A percentile compares a stretch with the other conserved stretches of the same genome.
These are phyloP conservation scores for Pyrenophora teres DNA, from an alignment of 2,329 filamentous ascomycete species.

Conservation along the genomic window DNA sequence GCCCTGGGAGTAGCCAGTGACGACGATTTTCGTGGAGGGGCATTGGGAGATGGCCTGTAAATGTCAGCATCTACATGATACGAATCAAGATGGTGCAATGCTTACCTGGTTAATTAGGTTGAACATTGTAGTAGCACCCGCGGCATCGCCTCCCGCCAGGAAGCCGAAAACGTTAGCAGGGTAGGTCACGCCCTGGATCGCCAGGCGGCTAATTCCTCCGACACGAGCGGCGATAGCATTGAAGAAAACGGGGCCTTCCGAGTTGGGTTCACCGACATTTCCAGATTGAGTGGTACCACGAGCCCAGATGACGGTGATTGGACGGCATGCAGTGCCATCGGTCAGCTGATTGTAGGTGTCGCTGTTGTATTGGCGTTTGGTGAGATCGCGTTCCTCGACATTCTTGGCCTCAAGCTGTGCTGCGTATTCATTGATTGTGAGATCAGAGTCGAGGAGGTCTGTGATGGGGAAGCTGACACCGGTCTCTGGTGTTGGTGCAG, in stretches of 20 bases:
- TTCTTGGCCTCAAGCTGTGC: conserved; percentile 24
- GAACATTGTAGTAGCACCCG: conserved; percentile 52
- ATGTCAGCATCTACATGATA: neutral
- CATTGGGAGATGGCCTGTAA: conserved; percentile 27
- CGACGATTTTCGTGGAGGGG: conserved; percentile 38
- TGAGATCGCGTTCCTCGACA: conserved; percentile 10
- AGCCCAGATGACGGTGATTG: conserved; percentile 60
- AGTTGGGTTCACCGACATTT: conserved; percentile 56
- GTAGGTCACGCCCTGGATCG: conserved; percentile 63
- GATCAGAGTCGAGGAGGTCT: conserved; percentile 28
- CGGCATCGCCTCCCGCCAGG: conserved; percentile 52
- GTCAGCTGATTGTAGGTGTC: conserved; percentile 40
- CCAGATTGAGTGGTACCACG: conserved; percentile 59
- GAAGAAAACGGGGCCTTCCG: conserved; percentile 55
- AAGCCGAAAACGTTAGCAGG: conserved; percentile 52
- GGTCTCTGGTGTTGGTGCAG: conserved; percentile 23
- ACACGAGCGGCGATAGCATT: conserved; percentile 50
- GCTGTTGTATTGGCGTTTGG: conserved; percentile 28
- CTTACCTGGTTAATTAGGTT: conserved; percentile 43
- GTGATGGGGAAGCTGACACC: conserved; percentile 34
- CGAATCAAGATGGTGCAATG: conserved; percentile 5
- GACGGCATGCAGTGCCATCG: conserved; percentile 47
- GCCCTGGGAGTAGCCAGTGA: conserved; percentile 45
- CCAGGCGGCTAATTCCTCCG: conserved; percentile 50
- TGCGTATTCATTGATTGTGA: conserved; percentile 33